Evolutionary conservation across 208 protist species (phyloP), one percentile per base, ranked within the genome.

Genomic region (Trypanosoma mega): DNA sequence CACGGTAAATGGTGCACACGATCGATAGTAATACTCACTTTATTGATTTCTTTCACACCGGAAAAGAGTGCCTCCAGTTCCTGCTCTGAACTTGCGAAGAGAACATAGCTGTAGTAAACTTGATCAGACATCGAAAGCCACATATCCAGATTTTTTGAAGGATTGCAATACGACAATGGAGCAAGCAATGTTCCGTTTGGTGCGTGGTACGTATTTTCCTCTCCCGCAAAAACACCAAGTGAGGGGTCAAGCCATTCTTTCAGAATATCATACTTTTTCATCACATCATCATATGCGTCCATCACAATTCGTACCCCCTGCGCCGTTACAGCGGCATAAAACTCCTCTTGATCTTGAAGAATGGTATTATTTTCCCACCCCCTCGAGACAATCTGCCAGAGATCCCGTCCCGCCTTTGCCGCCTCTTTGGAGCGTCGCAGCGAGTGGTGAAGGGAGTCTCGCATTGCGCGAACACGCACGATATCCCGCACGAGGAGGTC

Each of bases 231-330:
- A 41, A 61, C 45, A 23, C 53, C 51, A 45, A 69, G 44, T 11
- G 63, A 69, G n/a, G 46, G 3, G 45, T 56, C 55, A 14, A 69
- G 21, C 63, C 63, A 69, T 33, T 62, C 6, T 34, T 56, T 69
- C 23, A 69, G 21, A 56, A 69, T 31, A 39, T 24, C 36, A 51
- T 53, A 69, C 46, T 69, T 69, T n/a, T 55, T 43, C 63, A 60
- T 69, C 16, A 52, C 46, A 39, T 50, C 46, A 9, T 23, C 46
- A 45, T 62, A 55, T 9, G 52, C 27, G 1, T 11, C 2, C 11
- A 16, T 49, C 14, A 68, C 31, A 30, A 61, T 30, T 39, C 29
- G 1, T 30, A n/a, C 29, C 2, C 62, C 61, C 27, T 39, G 30
- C 6, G 34, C 33, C 20, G 43, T 68, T 24, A 68, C 45, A 7